phyloP scores from a whole-genome alignment of 257 asterid species.

The Penstemon eatonii region DNA sequence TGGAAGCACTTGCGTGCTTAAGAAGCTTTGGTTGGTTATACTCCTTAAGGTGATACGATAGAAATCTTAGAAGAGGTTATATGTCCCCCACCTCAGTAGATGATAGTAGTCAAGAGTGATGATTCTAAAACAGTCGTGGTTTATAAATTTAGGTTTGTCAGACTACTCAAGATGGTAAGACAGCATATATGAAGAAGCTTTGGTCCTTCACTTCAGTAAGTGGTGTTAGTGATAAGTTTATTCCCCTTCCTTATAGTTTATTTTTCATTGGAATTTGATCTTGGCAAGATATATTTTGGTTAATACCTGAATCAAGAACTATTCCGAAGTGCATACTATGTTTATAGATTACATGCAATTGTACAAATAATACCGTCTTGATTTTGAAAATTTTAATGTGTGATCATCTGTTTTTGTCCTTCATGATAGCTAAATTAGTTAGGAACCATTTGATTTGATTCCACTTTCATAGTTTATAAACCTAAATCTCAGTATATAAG shows the following conservation, averaged over 20 bases:
- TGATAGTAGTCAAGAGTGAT: background rate
- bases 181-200: conserved; percentile 10
- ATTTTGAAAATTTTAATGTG: conserved; percentile 23
- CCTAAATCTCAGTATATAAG: too few relatives aligned
- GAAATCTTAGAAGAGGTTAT: background rate
- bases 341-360: background rate
- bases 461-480: too few relatives aligned
- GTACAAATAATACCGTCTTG: conserved; percentile 15
- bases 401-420: background rate
- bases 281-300: conserved; percentile 2
- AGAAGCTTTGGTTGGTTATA: background rate
- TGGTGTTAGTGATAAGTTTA: conserved; percentile 15
- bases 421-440: too few relatives aligned
- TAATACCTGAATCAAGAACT: conserved; percentile 15
- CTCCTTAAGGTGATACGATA: background rate
- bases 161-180: background rate
- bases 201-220: conserved; percentile 9
- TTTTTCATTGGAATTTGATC: conserved; percentile 1
- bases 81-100: background rate
- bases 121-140: conserved; percentile 18
- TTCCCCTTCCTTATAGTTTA: background rate
- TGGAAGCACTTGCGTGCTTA: conserved; percentile 1
- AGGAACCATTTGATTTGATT: too few relatives aligned
- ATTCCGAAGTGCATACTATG: conserved; percentile 15
- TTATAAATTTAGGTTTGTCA: conserved; percentile 17